Percentiles rank a stretch among this genome's conserved stretches.
Evolutionary conservation across 164 flowering plant genomes (phyloP).

Genomic region (Kingdonia uniflora): DNA sequence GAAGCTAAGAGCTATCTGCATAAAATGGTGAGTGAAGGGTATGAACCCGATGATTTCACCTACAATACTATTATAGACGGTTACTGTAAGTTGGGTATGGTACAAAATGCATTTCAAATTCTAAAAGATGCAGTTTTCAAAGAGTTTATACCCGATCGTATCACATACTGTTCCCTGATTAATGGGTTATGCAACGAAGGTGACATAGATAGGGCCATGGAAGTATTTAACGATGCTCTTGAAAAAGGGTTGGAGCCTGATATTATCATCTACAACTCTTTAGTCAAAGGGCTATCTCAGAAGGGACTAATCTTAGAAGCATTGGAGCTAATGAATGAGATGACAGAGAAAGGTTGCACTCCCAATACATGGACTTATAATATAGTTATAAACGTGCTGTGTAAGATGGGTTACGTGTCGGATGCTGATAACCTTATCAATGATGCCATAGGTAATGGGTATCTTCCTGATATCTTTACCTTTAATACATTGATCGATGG

Average conservation of each 20-base stretch:
- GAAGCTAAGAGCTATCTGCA: constrained; percentile 8
- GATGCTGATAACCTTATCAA: constrained; percentile 43
- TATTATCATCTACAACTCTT: constrained; percentile 4
- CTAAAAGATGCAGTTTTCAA: constrained; percentile 9
- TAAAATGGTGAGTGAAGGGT: constrained; percentile 9
- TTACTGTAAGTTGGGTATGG: constrained; percentile 60
- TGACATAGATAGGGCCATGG: constrained; percentile 17
- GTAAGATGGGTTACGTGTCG: constrained; percentile 5
- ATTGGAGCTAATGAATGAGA: constrained; percentile 60
- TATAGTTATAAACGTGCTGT: constrained; percentile 6
- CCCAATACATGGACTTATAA: constrained; percentile 8
- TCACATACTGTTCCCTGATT: constrained; percentile 8
- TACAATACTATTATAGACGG: constrained; percentile 36
- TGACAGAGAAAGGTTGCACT: constrained; percentile 24
- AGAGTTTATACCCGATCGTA: constrained; percentile 9
- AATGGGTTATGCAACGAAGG: constrained; percentile 9
- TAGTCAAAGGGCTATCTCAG: constrained; percentile 9
- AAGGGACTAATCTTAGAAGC: constrained; percentile 35
- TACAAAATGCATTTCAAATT: constrained; percentile 15
- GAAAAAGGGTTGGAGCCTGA: constrained; percentile 26
- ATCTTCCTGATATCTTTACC: constrained; percentile 6
- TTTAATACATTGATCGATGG: constrained; percentile 9
- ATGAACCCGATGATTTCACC: constrained; percentile 10
- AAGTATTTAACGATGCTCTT: constrained; percentile 37
- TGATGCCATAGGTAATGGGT: constrained; percentile 38